Evolutionary conservation across 2,329 filamentous ascomycete species (phyloP), one percentile per base, ranked within the genome.

Genomic region (Tricladium varicosporioides): DNA sequence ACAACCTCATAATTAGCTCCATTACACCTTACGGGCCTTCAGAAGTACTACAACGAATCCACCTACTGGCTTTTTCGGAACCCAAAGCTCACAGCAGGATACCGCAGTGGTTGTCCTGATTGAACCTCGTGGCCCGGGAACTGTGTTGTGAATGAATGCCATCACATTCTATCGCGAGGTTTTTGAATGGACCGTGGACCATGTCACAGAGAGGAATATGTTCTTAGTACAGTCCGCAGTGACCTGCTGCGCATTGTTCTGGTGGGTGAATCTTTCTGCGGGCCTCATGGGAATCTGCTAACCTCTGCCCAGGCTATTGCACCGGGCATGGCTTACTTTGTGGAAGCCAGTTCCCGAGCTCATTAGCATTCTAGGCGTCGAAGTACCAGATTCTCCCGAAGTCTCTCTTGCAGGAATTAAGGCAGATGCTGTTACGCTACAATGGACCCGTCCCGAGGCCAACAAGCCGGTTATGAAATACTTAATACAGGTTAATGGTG

Each of bases 391-490:
- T 61, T 82, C 91, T 19, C 94, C 94, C 52, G 86, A 92, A 70
- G 89, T 97, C 43, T 96, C 92, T 52, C 84, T 99, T 33, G 91
- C 93, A 54, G 91, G 89, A 61, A 94, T 99, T 66, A 89, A 88
- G 65, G 82, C 90, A 27, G 90, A 95, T 71, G 90, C 92, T 56
- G 89, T 95, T 32, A 89, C 92, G 31, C 80, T 99, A 45, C 92
- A 92, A 72, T 99, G 94, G 94, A 91, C 92, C 60, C 83, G 87
- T 58, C 87, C 90, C 0, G 83, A 79, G 2, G 72, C 76, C 45
- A 83, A 81, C 60, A 80, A 83, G 42, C 81, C 89, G 2, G 89
- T 95, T 53, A 50, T 64, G 15, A 95, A 92, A 74, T 94, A 96
- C 70, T 82, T 93, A 47, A 91, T 99, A 52, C 91, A 96, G 71